These are phyloP conservation scores for Termitomyces sp. DNA, from an alignment of 768 basidiomycete species.

Conservation along the genomic window DNA sequence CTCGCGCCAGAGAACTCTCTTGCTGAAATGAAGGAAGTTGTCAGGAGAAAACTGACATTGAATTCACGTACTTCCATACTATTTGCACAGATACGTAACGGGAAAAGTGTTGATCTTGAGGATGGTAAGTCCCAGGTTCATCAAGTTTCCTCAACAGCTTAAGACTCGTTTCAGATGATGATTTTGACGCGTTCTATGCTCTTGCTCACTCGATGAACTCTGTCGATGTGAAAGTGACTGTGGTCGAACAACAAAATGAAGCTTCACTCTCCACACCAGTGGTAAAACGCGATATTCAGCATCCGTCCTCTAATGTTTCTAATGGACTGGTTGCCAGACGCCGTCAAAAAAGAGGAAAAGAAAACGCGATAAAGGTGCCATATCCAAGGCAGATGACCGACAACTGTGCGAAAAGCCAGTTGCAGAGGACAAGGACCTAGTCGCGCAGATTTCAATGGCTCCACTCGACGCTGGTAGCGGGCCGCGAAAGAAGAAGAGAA, in stretches of 20 bases:
- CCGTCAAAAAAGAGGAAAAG: constrained; percentile 17
- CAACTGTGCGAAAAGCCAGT: background rate
- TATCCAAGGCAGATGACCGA: no score
- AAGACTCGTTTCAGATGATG: constrained; percentile 52
- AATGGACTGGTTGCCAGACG: background rate
- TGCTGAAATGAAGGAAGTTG: constrained; percentile 52
- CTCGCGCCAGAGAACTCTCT: constrained; percentile 55
- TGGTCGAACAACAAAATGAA: constrained; percentile 20
- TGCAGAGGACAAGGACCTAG: background rate
- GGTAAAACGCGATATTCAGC: constrained; percentile 5
- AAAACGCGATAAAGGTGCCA: background rate
- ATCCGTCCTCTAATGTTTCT: background rate
- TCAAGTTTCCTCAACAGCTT: background rate
- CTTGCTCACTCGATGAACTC: constrained; percentile 36
- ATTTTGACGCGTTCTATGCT: constrained; percentile 71
- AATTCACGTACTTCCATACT: constrained; percentile 31
- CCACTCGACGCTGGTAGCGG: background rate
- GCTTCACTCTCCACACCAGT: background rate
- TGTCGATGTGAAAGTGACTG: constrained; percentile 38
- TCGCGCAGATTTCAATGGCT: background rate
- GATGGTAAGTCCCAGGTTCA: constrained; percentile 51
- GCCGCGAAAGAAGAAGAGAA: constrained; percentile 9
- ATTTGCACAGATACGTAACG: constrained; percentile 54
- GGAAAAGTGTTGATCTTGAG: constrained; percentile 62
- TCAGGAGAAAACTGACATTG: constrained; percentile 62